Evolutionary conservation across 2,329 filamentous ascomycete species (phyloP), one percentile per base, ranked within the genome.

Genomic region (Colletotrichum aenigma): DNA sequence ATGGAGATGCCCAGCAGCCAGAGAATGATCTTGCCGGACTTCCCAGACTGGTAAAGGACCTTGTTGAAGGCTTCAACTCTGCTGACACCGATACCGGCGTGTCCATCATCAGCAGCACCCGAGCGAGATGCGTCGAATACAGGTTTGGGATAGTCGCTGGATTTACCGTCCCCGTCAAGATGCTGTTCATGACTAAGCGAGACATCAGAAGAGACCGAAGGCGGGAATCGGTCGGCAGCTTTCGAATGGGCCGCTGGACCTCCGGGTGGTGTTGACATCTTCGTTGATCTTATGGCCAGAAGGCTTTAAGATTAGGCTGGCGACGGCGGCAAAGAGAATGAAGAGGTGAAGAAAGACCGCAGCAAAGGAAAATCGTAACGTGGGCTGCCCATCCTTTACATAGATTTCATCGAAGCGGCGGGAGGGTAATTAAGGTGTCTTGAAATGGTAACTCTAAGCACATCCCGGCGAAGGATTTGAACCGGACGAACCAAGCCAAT

Each of bases 21-120:
- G 36, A 84, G 82, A 68, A 84, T 52, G 6, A 82, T 75, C 78
- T 82, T 84, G 69, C 83, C 83, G 6, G 78, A 79, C 61, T 72
- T 80, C 64, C 84, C 84, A 2, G 84, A 85, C 78, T 83, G 80
- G 79, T 85, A 85, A 30, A 85, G 80, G 3, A 84, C 83, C 79
- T 83, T 84, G 81, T 85, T 85, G 78, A 85, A 85, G 73, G 84
- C 84, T 77, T 85, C 83, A 61, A 85, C 83, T 28, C 78, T 80
- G 70, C 80, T 81, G 21, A 85, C 84, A 26, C 84, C 84, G 26
- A 66, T 66, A 6, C 9, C 36, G 16, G 64, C 38, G 26, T 52
- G 4, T 30, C 38, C 64, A 30, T 64, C n/a, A 9, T 38, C 36
- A 36, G 24, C 62, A 13, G 36, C 18, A 43, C 5, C 38, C 9